Base-by-base conservation (phyloP, 2,329 filamentous ascomycete species). In the Talaromyces sp. region DNA sequence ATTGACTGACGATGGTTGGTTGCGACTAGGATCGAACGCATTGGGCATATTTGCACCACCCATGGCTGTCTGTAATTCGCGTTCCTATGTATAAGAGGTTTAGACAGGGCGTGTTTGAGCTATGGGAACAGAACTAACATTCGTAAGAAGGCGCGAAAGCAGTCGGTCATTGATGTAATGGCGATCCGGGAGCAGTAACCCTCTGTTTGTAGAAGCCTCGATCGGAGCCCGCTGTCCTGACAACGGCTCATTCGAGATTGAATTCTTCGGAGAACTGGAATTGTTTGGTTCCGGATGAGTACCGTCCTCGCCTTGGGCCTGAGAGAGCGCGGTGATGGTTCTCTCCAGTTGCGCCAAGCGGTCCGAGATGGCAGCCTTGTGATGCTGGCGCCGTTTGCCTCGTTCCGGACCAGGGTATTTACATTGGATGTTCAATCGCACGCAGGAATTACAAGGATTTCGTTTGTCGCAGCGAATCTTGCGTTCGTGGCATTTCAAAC, bases 141-240 rank as follows among this genome's bases (percentile, higher is more conserved):
- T 69, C 30, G 69, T 69, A 7, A 72, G 47, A 1, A 72, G 64
- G 4, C 64, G 65, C 1, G 70, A 70, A 2, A 72, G 58, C 3
- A 72, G 61, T 15, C 62, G 62, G 33, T 72, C 70, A n/a, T 72
- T 69, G 47, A 72, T 69, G 58, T 72, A 72, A n/a, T 60, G 62
- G 28, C 44, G 44, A 27, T 51, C 44, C 44, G 44, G 44, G 2
- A 51, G 25, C 10, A 51, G 44, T 51, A 51, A 7, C 19, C 44
- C 44, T 51, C 13, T 51, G n/a, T 27, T 51, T 11, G 44, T 51
- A 27, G 25, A 22, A 51, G 10, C 6, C 36, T 39, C 36, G 36
- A n/a, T 5, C 19, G 19, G 13, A 5, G 19, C 3, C 44, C 44
- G 44, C 44, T 51, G 44, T 22, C 9, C 44, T 22, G 44, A 25